These are phyloP conservation scores for Naematelia aurantialba DNA, from an alignment of 768 basidiomycete genomes.

Conservation along the genomic window DNA sequence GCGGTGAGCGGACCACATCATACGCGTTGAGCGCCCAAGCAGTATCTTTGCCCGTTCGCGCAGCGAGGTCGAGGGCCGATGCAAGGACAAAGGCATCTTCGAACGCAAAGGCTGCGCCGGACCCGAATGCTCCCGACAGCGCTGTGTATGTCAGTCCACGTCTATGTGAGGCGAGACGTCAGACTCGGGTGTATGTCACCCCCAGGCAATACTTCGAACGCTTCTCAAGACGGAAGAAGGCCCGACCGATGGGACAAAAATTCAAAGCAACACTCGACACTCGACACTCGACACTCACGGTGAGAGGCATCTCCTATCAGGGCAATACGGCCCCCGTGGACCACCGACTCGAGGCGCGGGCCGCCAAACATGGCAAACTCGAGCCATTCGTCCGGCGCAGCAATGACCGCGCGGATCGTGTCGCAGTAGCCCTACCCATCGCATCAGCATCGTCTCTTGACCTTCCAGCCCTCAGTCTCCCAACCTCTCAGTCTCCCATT, in stretches of 20 bases:
- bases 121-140: conserved; percentile 32
- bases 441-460: neutral
- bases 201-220: too few species aligned
- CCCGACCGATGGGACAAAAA: too few species aligned
- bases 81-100: conserved; percentile 33
- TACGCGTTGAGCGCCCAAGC: conserved; percentile 16
- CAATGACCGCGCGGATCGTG: conserved; percentile 18
- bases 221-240: too few species aligned
- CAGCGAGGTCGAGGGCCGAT: conserved; percentile 11
- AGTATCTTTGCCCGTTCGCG: neutral
- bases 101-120: conserved; percentile 36
- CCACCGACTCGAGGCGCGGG: conserved; percentile 22
- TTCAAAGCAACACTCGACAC: too few species aligned
- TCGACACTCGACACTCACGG: too few species aligned
- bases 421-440: conserved; percentile 18
- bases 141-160: conserved; percentile 10
- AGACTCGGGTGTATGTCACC: too few species aligned
- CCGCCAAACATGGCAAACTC: conserved; percentile 37
- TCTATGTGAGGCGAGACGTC: neutral
- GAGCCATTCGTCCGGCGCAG: conserved; percentile 26
- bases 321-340: conserved; percentile 17
- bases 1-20: conserved; percentile 24
- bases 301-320: conserved; percentile 36
- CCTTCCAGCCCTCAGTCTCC: too few species aligned
- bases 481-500: too few species aligned